Evolutionary conservation across 2,329 filamentous ascomycete genomes (phyloP).

Genomic region (Exophiala sp.): DNA sequence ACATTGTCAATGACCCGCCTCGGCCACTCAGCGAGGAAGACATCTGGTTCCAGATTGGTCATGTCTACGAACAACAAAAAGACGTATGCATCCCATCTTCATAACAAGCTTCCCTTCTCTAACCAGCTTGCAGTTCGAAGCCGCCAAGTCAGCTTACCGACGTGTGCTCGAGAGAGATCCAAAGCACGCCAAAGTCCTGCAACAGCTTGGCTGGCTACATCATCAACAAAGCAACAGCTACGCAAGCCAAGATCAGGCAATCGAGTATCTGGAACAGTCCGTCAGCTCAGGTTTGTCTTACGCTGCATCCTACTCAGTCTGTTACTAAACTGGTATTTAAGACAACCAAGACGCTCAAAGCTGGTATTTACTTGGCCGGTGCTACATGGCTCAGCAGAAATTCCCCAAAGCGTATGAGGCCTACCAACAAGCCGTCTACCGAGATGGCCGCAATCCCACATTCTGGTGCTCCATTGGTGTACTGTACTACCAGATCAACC

Average conservation of each 20-base stretch:
- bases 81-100: slow-evolving; percentile 65
- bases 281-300: slow-evolving; percentile 73
- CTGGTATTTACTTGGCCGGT: slow-evolving; percentile 95
- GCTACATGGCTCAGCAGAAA: slow-evolving; percentile 99
- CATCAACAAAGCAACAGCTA: slow-evolving; percentile 94
- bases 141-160: slow-evolving; percentile 86
- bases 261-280: slow-evolving; percentile 95
- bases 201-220: slow-evolving; percentile 96
- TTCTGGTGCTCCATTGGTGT: slow-evolving; percentile 99
- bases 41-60: slow-evolving; percentile 99
- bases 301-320: too few species aligned
- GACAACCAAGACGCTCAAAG: slow-evolving; percentile 95
- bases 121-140: slow-evolving; percentile 68
- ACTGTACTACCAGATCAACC: slow-evolving; percentile 98
- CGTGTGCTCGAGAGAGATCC: slow-evolving; percentile 92
- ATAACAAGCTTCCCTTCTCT: slow-evolving; percentile 30
- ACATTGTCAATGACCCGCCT: slow-evolving; percentile 90
- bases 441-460: slow-evolving; percentile 93
- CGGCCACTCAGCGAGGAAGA: slow-evolving; percentile 93
- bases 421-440: slow-evolving; percentile 97
- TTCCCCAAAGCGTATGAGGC: slow-evolving; percentile 98
- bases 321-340: too few species aligned
- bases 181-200: slow-evolving; percentile 94
- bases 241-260: slow-evolving; percentile 88
- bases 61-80: slow-evolving; percentile 98